Evolutionary conservation across 495 filamentous ascomycete species (phyloP), one percentile per base, ranked within the genome.

Genomic region (Penicillium lagena): DNA sequence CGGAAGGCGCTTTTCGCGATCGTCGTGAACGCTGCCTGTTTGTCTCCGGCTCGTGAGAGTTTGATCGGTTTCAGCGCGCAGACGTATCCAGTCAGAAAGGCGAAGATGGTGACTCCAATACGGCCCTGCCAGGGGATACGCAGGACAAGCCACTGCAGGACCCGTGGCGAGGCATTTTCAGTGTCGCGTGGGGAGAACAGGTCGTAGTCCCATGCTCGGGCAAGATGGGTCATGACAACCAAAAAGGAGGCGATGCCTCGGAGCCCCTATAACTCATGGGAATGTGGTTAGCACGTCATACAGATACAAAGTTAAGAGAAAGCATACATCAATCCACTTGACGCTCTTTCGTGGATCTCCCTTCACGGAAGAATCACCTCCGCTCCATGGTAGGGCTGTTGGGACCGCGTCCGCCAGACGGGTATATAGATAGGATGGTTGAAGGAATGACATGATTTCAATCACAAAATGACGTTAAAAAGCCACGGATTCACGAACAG

Each of bases 271-370:
- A 58, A 59, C 43, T 76, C 79, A 40, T 31, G 12, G 9, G 11
- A 12, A 7, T 37, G 12, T 7, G 34, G 22, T 17, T 27, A 22
- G 37, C 22, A 3, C 22, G 22, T 22, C 22, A 22, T 22, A 4
- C 22, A 22, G 22, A 22, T 47, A 37, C 14, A 7, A 10, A 22
- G 3, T 17, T 29, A 12, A 30, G 13, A 34, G 35, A 71, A 17
- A 22, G 22, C 78, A 53, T 66, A 82, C 80, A 75, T 86, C 82
- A 29, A 84, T 78, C 82, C 82, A 86, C 66, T 83, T 84, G 22
- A 86, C 79, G 46, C 80, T 81, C 55, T 79, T 79, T 48, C 56
- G 57, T 1, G 67, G 63, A 42, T 71, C 65, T n/a, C 67, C 67
- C 47, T 63, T 68, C 34, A 54, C 51, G 14, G 45, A 46, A 5